Conservation (phyloP, 2,329 filamentous ascomycete species). For the Aspergillus luchuensis region DNA sequence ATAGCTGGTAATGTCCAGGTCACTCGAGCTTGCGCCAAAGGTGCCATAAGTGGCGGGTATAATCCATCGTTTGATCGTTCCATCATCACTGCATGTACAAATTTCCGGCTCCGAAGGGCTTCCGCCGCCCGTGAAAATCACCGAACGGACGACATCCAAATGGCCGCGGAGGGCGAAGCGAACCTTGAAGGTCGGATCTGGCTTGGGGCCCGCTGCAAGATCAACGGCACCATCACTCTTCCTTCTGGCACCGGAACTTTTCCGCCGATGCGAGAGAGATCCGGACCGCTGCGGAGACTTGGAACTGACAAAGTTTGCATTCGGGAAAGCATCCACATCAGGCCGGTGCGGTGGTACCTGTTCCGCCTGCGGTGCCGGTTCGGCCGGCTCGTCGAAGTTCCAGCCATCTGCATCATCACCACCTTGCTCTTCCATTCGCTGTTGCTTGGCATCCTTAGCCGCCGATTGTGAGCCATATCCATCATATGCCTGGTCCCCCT, state of each 20-base stretch:
- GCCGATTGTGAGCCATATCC: slow-evolving; percentile 57
- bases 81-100: slow-evolving; percentile 93
- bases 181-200: slow-evolving; percentile 84
- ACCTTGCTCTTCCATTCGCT: slow-evolving; percentile 51
- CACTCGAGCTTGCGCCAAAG: slow-evolving; percentile 61
- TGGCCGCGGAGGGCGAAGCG: slow-evolving; percentile 90
- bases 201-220: slow-evolving; percentile 53
- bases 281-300: slow-evolving; percentile 74
- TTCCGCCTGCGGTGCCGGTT: slow-evolving; percentile 49
- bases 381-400: slow-evolving; percentile 84
- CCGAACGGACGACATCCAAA: slow-evolving; percentile 87
- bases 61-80: slow-evolving; percentile 94
- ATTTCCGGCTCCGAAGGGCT: slow-evolving; percentile 96
- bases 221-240: slow-evolving; percentile 67
- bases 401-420: slow-evolving; percentile 71
- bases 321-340: slow-evolving; percentile 85
- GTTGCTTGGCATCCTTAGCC: slow-evolving; percentile 43
- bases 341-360: slow-evolving; percentile 64
- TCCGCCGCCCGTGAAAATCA: slow-evolving; percentile 95
- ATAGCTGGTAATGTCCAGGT: slow-evolving; percentile 88
- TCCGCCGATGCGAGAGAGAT: slow-evolving; percentile 71
- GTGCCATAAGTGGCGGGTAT: slow-evolving; percentile 78
- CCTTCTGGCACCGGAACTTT: slow-evolving; percentile 74
- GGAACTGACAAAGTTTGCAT: slow-evolving; percentile 71
- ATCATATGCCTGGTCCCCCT: slow-evolving; percentile 62